Evolutionary conservation across 2,329 filamentous ascomycete genomes (phyloP), one percentile per base, ranked within the genome.

Genomic region (Tolypocladium tundrense): DNA sequence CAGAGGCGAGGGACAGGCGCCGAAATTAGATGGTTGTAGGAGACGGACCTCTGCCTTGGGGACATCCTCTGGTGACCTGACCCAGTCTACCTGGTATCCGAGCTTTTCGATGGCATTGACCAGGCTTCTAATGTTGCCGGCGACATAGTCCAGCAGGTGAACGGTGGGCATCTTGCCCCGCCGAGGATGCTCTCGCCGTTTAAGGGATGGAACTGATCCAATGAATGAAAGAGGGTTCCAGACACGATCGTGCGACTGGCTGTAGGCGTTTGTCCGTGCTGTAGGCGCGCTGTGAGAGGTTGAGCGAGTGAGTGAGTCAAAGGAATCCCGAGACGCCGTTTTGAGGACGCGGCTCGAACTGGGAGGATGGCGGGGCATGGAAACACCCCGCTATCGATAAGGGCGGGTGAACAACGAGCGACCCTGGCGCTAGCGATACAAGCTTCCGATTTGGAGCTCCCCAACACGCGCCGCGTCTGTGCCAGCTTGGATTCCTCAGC

Each of bases 71-170:
- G 94, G 94, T 40, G 85, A 85, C 67, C 82, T 88, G 64, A 99
- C 81, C 94, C 93, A 97, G 77, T 94, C 89, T 53, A 99, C 90
- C 51, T 89, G 83, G 72, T 93, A 97, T 61, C 94, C 94, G 59
- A 93, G 83, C 74, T 94, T 96, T 73, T 99, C 93, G 68, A 99
- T 96, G 67, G 93, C 94, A 79, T 99, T 99, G 70, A 92, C 93
- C 67, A 99, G 83, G 62, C 92, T 97, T 63, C 93, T 88, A 66
- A 99, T 87, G 73, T 99, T 99, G 69, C 94, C 94, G 61, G 94
- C 93, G 64, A 97, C 93, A 72, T 97, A 97, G 77, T 97, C 80
- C 66, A 88, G 75, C 57, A 94, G 76, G 75, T 93, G 83, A 62
- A 93, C 88, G 54, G 82, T 90, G 62, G 88, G 85, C 88, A 91